Conservation (phyloP, 73 alveolate genomes). For the Paramecium sexaurelia region DNA sequence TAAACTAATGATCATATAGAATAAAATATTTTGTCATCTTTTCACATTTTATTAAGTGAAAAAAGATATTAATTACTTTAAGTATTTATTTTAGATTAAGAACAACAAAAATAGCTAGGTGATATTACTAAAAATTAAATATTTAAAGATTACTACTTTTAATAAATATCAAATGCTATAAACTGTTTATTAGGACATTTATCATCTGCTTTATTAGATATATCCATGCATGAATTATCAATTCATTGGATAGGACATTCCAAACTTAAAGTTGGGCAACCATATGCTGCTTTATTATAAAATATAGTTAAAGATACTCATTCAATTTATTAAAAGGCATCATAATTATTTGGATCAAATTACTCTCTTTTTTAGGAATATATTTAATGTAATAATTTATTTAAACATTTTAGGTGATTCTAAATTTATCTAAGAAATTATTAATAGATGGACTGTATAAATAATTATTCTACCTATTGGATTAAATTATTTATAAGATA, state of each 20-base stretch:
- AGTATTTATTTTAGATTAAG: neutral
- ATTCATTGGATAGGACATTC: slow-evolving; percentile 17
- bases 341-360: neutral
- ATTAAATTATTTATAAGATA: neutral
- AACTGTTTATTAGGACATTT: slow-evolving; percentile 1
- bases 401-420: slow-evolving; percentile 6
- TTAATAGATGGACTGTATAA: slow-evolving; percentile 42
- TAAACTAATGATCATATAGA: neutral
- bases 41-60: neutral
- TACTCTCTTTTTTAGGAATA: neutral
- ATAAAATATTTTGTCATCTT: neutral
- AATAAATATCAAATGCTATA: neutral
- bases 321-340: slow-evolving; percentile 12
- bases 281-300: neutral
- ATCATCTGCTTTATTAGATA: neutral
- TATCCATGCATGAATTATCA: neutral
- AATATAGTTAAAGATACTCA: slow-evolving; percentile 18
- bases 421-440: neutral
- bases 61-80: slow-evolving; percentile 12
- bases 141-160: neutral
- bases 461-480: neutral
- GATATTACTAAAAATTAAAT: neutral
- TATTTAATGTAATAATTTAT: neutral
- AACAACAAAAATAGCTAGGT: neutral
- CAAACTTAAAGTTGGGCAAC: neutral